These are phyloP conservation scores for Coleophoma cylindrospora DNA, from an alignment of 2,329 filamentous ascomycete genomes.

Conservation along the genomic window DNA sequence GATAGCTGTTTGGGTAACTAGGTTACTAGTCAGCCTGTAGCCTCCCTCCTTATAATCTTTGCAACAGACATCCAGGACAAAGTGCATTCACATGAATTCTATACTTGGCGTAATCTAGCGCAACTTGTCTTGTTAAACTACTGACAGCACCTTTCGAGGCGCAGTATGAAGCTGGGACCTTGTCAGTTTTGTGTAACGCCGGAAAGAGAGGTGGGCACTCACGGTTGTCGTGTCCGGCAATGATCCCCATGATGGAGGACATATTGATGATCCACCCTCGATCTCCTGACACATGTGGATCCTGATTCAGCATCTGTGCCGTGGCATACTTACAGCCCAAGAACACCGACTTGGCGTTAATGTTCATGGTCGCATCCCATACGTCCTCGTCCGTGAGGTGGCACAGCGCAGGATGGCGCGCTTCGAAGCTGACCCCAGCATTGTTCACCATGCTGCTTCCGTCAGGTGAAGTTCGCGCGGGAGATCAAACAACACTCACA, in stretches of 20 bases:
- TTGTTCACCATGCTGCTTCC: slow-evolving; percentile 34
- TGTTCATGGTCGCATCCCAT: slow-evolving; percentile 37
- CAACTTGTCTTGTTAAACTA: slow-evolving; percentile 42
- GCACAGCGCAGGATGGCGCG: slow-evolving; percentile 27
- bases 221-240: slow-evolving; percentile 26
- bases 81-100: slow-evolving; percentile 48
- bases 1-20: slow-evolving; percentile 11
- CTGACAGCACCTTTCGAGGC: slow-evolving; percentile 45
- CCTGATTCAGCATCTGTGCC: slow-evolving; percentile 44
- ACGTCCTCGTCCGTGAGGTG: slow-evolving; percentile 39
- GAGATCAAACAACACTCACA: slow-evolving; percentile 11
- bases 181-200: not conserved
- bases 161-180: slow-evolving; percentile 31
- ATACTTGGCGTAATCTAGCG: slow-evolving; percentile 41
- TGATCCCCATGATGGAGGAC: slow-evolving; percentile 36
- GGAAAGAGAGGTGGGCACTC: slow-evolving; percentile 5
- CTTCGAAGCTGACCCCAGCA: slow-evolving; percentile 41
- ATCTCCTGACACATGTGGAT: slow-evolving; percentile 30
- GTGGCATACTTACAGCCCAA: slow-evolving; percentile 39
- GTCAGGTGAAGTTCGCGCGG: too few relatives aligned
- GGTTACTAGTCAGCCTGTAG: not conserved
- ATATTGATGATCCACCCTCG: slow-evolving; percentile 46
- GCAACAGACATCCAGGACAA: slow-evolving; percentile 40
- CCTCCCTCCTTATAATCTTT: not conserved
- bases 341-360: slow-evolving; percentile 34